Conservation (phyloP, 2,329 filamentous ascomycete species). For the Colletotrichum sp. region DNA sequence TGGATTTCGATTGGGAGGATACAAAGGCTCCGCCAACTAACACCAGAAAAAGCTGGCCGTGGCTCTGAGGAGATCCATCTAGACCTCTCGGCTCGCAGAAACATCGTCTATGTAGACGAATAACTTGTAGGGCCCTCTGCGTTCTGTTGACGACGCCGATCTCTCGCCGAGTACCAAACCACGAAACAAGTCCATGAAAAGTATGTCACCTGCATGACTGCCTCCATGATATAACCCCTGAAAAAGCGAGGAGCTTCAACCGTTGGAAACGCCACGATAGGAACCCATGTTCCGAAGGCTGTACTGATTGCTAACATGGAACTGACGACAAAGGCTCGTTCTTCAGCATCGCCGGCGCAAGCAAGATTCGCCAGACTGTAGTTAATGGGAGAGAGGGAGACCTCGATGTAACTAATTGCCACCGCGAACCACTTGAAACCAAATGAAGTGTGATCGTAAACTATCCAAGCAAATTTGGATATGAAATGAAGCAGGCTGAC, state of each 20-base stretch:
- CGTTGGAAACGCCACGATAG: conserved; percentile 33
- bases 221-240: conserved; percentile 28
- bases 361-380: conserved; percentile 42
- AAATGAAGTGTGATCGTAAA: not conserved
- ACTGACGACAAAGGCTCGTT: conserved; percentile 44
- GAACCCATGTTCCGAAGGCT: conserved; percentile 41
- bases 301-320: conserved; percentile 44
- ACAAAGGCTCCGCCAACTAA: not conserved
- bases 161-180: not conserved
- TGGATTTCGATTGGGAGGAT: not conserved
- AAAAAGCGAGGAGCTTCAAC: conserved; percentile 32
- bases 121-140: not conserved
- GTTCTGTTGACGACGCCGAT: not conserved
- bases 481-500: not conserved
- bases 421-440: conserved; percentile 17
- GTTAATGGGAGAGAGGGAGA: conserved; percentile 17
- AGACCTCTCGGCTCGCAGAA: not conserved
- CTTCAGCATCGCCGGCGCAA: conserved; percentile 42
- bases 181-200: conserved; percentile 13
- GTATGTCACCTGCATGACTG: conserved; percentile 16
- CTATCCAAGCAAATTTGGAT: not conserved
- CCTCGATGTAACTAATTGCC: conserved; percentile 11
- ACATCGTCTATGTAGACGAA: not conserved
- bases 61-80: no score
- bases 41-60: not conserved